Evolutionary conservation across 2,329 filamentous ascomycete species (phyloP).

Genomic region (Colletotrichum aenigma): DNA sequence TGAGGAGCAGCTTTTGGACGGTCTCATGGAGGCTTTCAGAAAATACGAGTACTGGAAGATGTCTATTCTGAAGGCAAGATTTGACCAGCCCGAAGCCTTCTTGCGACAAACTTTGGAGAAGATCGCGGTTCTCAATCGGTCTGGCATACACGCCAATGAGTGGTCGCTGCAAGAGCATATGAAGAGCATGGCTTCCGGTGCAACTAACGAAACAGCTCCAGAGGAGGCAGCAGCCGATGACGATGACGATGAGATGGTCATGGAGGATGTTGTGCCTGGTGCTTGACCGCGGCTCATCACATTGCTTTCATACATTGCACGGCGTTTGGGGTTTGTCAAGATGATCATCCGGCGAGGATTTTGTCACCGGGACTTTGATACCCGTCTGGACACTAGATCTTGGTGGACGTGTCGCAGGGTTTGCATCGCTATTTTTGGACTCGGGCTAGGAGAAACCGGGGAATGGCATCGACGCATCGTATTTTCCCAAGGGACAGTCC

Average conservation of each 20-base stretch:
- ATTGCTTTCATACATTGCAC: neutral
- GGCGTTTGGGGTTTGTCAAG: constrained; percentile 4
- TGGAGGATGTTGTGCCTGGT: constrained; percentile 73
- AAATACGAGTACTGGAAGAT: constrained; percentile 81
- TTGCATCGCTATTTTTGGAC: neutral
- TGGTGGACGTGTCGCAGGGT: neutral
- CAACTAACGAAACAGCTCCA: constrained; percentile 38
- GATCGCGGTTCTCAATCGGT: constrained; percentile 82
- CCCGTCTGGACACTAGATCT: neutral
- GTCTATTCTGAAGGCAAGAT: constrained; percentile 31
- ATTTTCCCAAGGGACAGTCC: neutral
- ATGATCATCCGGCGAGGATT: neutral
- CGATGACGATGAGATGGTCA: constrained; percentile 72
- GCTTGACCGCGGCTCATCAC: neutral
- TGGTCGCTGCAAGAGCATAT: constrained; percentile 78
- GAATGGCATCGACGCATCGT: neutral
- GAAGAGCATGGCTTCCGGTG: constrained; percentile 18
- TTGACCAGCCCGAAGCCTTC: constrained; percentile 92
- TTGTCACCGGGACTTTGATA: constrained; percentile 6
- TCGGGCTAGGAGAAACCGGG: neutral
- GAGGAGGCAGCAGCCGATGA: constrained; percentile 62
- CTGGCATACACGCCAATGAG: constrained; percentile 82
- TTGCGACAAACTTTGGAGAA: constrained; percentile 84
- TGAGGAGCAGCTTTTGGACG: constrained; percentile 85
- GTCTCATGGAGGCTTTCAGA: constrained; percentile 82